Evolutionary conservation across 78 protist species (phyloP).

Genomic region (Cavenderia fasciculata): DNA sequence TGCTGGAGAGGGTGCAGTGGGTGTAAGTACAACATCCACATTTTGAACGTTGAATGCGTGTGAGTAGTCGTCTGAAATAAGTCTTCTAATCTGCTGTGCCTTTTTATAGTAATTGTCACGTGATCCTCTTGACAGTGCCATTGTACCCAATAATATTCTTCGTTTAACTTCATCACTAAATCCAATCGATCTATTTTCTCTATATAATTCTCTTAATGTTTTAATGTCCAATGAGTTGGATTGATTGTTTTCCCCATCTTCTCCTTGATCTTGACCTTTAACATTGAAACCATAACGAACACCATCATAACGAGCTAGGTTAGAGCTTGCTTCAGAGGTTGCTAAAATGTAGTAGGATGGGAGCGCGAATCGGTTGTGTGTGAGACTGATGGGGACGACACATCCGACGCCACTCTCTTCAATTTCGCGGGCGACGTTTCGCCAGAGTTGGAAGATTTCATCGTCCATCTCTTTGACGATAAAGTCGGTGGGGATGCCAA

Average conservation of each 20-base stretch:
- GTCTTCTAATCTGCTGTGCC: constrained; percentile 73
- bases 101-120: constrained; percentile 59
- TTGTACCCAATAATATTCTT: constrained; percentile 80
- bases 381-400: constrained; percentile 62
- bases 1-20: constrained; percentile 73
- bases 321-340: constrained; percentile 88
- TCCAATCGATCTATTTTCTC: constrained; percentile 54
- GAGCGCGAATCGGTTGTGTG: constrained; percentile 77
- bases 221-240: no score
- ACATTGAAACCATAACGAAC: constrained; percentile 66
- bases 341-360: constrained; percentile 89
- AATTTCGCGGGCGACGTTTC: constrained; percentile 37
- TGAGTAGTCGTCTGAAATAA: constrained; percentile 74
- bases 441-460: constrained; percentile 73
- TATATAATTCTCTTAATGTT: constrained; percentile 25
- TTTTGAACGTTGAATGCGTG: background rate
- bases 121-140: constrained; percentile 76
- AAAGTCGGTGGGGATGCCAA: constrained; percentile 69
- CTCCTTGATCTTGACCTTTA: background rate
- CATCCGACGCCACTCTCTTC: constrained; percentile 75
- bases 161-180: constrained; percentile 81
- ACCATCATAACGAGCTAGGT: constrained; percentile 87
- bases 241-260: background rate
- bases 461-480: constrained; percentile 73
- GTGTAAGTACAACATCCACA: constrained; percentile 73